Conservation (phyloP, 78 protist genomes). For the Protostelium mycophagum region DNA sequence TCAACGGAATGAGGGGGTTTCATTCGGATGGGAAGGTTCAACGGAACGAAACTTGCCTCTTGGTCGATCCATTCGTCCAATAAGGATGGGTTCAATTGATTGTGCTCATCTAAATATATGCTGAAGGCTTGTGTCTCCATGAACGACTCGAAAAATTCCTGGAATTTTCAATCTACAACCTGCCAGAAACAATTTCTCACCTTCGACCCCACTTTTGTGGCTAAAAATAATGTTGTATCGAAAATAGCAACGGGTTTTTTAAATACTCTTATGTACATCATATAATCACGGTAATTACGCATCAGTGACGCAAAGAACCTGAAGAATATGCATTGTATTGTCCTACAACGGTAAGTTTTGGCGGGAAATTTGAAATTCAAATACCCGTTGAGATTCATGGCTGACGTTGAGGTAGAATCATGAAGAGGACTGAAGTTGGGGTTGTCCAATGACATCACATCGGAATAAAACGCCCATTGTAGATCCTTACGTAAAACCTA, state of each 20-base stretch:
- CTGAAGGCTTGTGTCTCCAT: slow-evolving; percentile 46
- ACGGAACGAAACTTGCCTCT: not conserved
- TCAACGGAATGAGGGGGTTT: too few relatives aligned
- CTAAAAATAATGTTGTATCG: slow-evolving; percentile 5
- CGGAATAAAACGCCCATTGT: not conserved
- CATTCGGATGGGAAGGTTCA: too few relatives aligned
- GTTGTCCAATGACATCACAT: not conserved
- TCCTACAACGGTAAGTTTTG: not conserved
- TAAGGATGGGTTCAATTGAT: slow-evolving; percentile 32
- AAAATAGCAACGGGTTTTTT: slow-evolving; percentile 54
- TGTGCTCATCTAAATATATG: slow-evolving; percentile 40
- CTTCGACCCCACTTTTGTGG: not conserved
- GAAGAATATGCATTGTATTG: not conserved
- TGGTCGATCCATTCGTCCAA: slow-evolving; percentile 32
- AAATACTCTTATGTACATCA: slow-evolving; percentile 49
- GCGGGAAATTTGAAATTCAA: not conserved
- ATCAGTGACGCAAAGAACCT: slow-evolving; percentile 39
- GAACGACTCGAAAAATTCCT: slow-evolving; percentile 14
- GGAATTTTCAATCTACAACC: not conserved
- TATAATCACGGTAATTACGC: slow-evolving; percentile 27
- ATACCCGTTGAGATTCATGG: not conserved
- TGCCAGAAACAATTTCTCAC: not conserved
- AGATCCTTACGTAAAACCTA: not conserved
- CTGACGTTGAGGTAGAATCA: not conserved
- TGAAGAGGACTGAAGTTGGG: not conserved